Evolutionary conservation across 306 rosid genomes (phyloP).

Genomic region (Comarum palustre): DNA sequence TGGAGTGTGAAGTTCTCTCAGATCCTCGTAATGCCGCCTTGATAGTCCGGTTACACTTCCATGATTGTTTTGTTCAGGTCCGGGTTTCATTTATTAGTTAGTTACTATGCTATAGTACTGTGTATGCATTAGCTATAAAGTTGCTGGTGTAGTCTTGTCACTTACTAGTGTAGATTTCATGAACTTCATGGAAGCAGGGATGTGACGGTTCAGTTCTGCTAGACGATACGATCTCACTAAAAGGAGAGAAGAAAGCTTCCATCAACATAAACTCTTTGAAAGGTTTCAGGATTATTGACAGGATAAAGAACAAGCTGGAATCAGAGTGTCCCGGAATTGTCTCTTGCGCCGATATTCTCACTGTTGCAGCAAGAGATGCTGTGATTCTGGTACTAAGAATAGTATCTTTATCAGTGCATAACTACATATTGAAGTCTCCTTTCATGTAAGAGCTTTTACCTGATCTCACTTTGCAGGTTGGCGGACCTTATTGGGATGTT

Average conservation of each 20-base stretch:
- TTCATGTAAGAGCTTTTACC: neutral
- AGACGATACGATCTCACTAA: constrained; percentile 71
- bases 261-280: constrained; percentile 57
- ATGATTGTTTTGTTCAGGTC: constrained; percentile 92
- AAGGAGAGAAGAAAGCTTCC: constrained; percentile 78
- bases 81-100: neutral
- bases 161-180: neutral
- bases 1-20: constrained; percentile 61
- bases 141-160: neutral
- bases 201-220: constrained; percentile 88
- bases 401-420: neutral
- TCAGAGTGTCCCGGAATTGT: constrained; percentile 88
- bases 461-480: constrained; percentile 50
- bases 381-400: constrained; percentile 60
- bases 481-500: constrained; percentile 97
- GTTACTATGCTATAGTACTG: neutral
- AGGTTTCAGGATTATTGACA: constrained; percentile 62
- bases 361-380: constrained; percentile 97
- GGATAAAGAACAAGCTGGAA: constrained; percentile 73
- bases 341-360: constrained; percentile 94
- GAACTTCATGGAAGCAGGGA: constrained; percentile 43
- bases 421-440: neutral
- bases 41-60: constrained; percentile 73
- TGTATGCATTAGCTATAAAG: neutral
- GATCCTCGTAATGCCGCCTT: constrained; percentile 71